Evolutionary conservation across 2,329 filamentous ascomycete genomes (phyloP), one percentile per base, ranked within the genome.

Genomic region (Colletotrichum sp.): DNA sequence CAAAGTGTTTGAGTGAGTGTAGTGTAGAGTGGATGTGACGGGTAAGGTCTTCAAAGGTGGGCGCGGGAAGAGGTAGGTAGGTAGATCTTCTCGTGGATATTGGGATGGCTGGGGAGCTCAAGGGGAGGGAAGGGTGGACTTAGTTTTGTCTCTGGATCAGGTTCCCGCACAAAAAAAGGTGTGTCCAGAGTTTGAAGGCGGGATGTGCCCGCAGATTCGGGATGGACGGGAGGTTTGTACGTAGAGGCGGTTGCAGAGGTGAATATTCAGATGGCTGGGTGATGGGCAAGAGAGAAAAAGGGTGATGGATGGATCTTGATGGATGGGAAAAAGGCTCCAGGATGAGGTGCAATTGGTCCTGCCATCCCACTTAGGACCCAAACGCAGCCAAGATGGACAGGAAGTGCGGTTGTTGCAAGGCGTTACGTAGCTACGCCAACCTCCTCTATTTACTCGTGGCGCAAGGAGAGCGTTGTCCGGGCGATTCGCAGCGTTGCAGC

Each of bases 261-360:
- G 76, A 78, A 71, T 78, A 79, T 79, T 77, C 69, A 66, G 77
- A 78, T 79, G 76, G 78, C 78, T 79, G 78, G 77, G 64, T 67
- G 39, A 64, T 32, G 34, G 49, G 69, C 62, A 66, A 69, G 68
- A 44, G 59, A 32, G 59, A 57, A 44, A 60, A 76, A 70, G 59
- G 44, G 71, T 63, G 64, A 78, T 67, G 52, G 57, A 70, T 70
- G 57, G 49, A 64, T 76, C 63, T 71, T 59, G 55, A 66, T 36
- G 62, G 71, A 74, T 65, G 72, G 57, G 24, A 49, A 63, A 21
- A 32, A 21, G 44, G 57, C 60, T 65, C 60, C 44, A 62, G 30
- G 67, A 64, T 76, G 59, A 32, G 26, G 59, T 62, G 67, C 69
- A 72, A 77, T 77, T 77, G 76, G 76, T 71, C 76, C 76, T 77